phyloP scores from a whole-genome alignment of 257 asterid species.

The Ligustrum vulgare region DNA sequence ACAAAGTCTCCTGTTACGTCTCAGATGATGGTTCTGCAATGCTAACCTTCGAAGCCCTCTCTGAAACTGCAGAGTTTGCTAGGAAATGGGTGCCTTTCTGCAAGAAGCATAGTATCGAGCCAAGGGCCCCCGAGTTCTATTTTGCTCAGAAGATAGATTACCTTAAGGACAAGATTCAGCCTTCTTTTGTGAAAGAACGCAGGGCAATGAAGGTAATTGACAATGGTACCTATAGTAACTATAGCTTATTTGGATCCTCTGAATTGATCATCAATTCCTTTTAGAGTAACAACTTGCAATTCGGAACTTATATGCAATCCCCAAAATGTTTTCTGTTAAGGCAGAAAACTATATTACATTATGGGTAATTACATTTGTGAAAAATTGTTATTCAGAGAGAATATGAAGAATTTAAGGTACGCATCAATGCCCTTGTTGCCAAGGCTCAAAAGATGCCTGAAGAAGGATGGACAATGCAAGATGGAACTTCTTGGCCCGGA shows the following conservation, averaged over 20 bases:
- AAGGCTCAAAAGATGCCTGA: conserved; percentile 54
- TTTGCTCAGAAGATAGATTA: conserved; percentile 68
- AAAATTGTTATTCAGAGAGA: conserved; percentile 27
- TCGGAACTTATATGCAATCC: not conserved
- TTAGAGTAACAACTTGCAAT: not conserved
- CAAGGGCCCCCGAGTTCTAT: conserved; percentile 73
- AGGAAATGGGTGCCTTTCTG: conserved; percentile 75
- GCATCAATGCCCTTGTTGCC: conserved; percentile 46
- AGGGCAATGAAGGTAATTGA: conserved; percentile 67
- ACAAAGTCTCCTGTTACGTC: conserved; percentile 68
- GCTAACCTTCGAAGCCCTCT: conserved; percentile 67
- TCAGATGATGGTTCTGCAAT: conserved; percentile 82
- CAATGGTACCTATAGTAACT: not conserved
- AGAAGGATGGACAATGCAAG: conserved; percentile 63
- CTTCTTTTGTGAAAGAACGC: conserved; percentile 72
- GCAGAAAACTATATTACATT: not conserved
- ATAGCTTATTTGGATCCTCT: not conserved
- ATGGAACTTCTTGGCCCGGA: conserved; percentile 84
- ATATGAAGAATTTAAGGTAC: conserved; percentile 45
- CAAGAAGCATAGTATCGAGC: conserved; percentile 63
- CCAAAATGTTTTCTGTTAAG: not conserved
- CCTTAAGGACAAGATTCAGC: conserved; percentile 70
- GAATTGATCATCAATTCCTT: not conserved
- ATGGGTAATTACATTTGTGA: not conserved
- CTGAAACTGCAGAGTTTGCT: conserved; percentile 75